phyloP scores from a whole-genome alignment of 2,329 filamentous ascomycete species.

The Simplicillium sp. region DNA sequence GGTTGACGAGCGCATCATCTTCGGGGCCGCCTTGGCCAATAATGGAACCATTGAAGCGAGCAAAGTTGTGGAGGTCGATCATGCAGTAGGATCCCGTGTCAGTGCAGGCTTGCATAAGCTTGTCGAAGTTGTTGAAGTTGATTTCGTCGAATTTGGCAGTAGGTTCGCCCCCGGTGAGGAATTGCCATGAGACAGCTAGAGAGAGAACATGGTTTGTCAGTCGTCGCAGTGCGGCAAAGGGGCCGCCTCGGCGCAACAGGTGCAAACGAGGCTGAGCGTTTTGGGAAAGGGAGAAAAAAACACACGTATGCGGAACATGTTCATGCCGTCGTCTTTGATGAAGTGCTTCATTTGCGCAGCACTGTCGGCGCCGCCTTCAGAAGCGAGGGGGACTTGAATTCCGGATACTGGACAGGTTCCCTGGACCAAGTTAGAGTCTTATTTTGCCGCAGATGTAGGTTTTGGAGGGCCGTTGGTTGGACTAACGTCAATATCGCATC shows the following conservation, averaged over 20 bases:
- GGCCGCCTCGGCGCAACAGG: too few relatives aligned
- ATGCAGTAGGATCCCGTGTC: slow-evolving; percentile 48
- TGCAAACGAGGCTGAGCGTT: too few relatives aligned
- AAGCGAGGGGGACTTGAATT: slow-evolving; percentile 22
- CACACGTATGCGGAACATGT: slow-evolving; percentile 33
- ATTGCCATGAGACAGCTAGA: slow-evolving; percentile 47
- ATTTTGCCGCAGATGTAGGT: not conserved
- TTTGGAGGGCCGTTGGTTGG: not conserved
- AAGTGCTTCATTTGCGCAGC: slow-evolving; percentile 46
- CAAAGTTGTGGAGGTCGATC: slow-evolving; percentile 50
- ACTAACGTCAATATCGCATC: slow-evolving; percentile 33
- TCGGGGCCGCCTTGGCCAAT: slow-evolving; percentile 57
- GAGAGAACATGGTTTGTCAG: slow-evolving; percentile 1
- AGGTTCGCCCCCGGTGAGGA: slow-evolving; percentile 41
- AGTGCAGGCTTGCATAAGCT: slow-evolving; percentile 46
- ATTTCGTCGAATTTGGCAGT: slow-evolving; percentile 36
- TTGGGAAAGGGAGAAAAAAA: slow-evolving; percentile 10
- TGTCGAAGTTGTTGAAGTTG: slow-evolving; percentile 43
- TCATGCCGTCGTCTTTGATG: slow-evolving; percentile 37
- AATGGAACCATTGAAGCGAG: slow-evolving; percentile 50
- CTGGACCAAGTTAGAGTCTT: slow-evolving; percentile 11
- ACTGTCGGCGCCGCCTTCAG: slow-evolving; percentile 18
- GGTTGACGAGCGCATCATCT: slow-evolving; percentile 44
- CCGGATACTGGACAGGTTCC: slow-evolving; percentile 26
- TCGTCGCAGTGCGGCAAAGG: too few relatives aligned